phyloP scores from a whole-genome alignment of 2,329 filamentous ascomycete species.

The Diaporthe australafricana region DNA sequence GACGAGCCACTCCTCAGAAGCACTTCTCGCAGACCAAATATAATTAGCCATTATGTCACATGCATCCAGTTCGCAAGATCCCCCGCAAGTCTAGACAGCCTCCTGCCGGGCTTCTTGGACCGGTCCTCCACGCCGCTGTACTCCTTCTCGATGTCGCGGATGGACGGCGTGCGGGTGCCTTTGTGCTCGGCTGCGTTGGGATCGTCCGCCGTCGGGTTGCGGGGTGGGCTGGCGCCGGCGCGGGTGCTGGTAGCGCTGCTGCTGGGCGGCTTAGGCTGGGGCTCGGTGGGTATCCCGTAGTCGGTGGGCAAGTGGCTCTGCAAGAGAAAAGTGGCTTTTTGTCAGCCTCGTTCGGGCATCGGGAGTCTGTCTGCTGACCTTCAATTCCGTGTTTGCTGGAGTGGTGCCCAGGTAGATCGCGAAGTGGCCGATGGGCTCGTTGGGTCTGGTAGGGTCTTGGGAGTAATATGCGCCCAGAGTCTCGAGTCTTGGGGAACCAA shows the following conservation, averaged over 20 bases:
- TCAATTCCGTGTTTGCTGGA: neutral
- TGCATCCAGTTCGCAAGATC: neutral
- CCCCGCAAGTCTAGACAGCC: neutral
- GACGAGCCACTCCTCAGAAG: too few species aligned
- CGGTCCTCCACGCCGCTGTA: neutral
- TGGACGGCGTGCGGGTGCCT: neutral
- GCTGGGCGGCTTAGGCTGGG: neutral
- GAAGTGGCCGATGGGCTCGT: neutral
- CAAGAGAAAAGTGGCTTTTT: neutral
- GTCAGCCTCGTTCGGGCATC: neutral
- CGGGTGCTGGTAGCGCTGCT: neutral
- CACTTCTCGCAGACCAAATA: too few species aligned
- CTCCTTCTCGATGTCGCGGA: neutral
- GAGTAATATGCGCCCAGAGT: neutral
- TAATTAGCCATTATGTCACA: neutral
- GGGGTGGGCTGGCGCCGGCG: neutral
- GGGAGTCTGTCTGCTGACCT: neutral
- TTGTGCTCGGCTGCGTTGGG: neutral
- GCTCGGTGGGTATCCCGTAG: neutral
- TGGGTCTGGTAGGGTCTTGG: neutral
- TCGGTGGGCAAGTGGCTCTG: neutral
- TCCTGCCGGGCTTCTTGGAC: neutral
- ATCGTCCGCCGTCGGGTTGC: neutral
- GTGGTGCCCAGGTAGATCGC: neutral
- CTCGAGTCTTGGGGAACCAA: neutral